Evolutionary conservation across 805 yeast species (phyloP).

Genomic region (Yarrowia deformans): DNA sequence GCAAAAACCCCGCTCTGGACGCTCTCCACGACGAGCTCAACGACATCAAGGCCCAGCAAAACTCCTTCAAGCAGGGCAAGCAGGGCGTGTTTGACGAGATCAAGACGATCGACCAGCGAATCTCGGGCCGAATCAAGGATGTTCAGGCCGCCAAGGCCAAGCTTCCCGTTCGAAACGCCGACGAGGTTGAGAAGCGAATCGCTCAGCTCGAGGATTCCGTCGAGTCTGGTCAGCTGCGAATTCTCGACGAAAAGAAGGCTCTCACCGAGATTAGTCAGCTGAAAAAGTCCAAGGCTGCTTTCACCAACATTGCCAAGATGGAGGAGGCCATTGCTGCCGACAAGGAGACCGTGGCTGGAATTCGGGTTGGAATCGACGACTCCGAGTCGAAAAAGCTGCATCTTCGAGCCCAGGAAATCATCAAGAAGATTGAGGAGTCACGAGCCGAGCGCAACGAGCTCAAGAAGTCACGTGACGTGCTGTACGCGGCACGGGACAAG

Average conservation of each 20-base stretch:
- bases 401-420: slow-evolving; percentile 65
- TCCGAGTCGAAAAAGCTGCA: slow-evolving; percentile 69
- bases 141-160: slow-evolving; percentile 75
- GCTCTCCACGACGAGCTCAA: slow-evolving; percentile 59
- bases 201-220: slow-evolving; percentile 69
- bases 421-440: slow-evolving; percentile 72
- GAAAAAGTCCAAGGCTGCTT: slow-evolving; percentile 81
- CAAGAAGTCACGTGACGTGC: slow-evolving; percentile 66
- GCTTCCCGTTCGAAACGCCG: slow-evolving; percentile 61
- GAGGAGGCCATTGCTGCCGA: slow-evolving; percentile 83
- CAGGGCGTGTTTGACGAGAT: slow-evolving; percentile 65
- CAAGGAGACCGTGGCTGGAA: slow-evolving; percentile 73
- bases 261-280: slow-evolving; percentile 85
- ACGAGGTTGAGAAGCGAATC: slow-evolving; percentile 51
- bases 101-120: slow-evolving; percentile 67
- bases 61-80: slow-evolving; percentile 58
- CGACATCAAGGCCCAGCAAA: slow-evolving; percentile 55
- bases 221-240: slow-evolving; percentile 77
- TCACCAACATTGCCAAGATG: slow-evolving; percentile 71
- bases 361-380: slow-evolving; percentile 70
- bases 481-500: slow-evolving; percentile 70
- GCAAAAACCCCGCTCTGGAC: slow-evolving; percentile 53
- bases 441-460: slow-evolving; percentile 67
- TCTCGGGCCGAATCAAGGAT: slow-evolving; percentile 79
- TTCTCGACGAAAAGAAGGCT: slow-evolving; percentile 87